These are phyloP conservation scores for Anethum foeniculum DNA, from an alignment of 140 eudicot species.

Conservation along the genomic window DNA sequence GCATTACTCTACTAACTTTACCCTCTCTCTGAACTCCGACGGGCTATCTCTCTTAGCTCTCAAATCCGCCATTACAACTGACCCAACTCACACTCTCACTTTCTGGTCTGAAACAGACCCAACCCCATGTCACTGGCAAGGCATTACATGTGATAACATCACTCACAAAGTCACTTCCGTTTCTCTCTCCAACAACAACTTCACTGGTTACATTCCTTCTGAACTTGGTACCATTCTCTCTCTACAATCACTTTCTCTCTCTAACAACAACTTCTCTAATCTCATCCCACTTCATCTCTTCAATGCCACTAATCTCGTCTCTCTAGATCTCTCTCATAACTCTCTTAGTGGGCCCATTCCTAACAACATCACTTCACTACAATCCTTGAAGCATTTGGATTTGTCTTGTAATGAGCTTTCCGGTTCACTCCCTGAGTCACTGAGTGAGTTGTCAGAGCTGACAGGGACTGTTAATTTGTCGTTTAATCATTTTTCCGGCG, in stretches of 20 bases:
- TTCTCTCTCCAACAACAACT: constrained; percentile 40
- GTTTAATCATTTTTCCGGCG: constrained; percentile 56
- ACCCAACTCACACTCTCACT: constrained; percentile 47
- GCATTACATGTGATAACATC: constrained; percentile 46
- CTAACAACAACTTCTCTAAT: constrained; percentile 47
- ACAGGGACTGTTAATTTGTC: constrained; percentile 71
- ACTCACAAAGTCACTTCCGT: constrained; percentile 42
- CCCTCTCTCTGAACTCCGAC: constrained; percentile 56
- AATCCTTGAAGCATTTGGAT: constrained; percentile 39
- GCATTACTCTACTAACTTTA: constrained; percentile 9
- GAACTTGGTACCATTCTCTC: constrained; percentile 63
- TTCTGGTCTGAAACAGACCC: constrained; percentile 57
- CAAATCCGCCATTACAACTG: constrained; percentile 68
- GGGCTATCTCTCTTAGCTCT: constrained; percentile 88
- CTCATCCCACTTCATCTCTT: constrained; percentile 44
- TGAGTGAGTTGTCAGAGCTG: constrained; percentile 46
- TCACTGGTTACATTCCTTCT: constrained; percentile 86
- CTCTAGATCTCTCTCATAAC: constrained; percentile 62
- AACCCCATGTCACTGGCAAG: constrained; percentile 75
- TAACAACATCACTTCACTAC: constrained; percentile 32
- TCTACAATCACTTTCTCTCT: constrained; percentile 47
- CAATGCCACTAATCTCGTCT: constrained; percentile 41
- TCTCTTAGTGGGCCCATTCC: constrained; percentile 56
- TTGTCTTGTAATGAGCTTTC: constrained; percentile 46
- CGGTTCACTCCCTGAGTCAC: constrained; percentile 52